phyloP scores from a whole-genome alignment of 2,329 filamentous ascomycete species.

The Monosporascus ibericus region DNA sequence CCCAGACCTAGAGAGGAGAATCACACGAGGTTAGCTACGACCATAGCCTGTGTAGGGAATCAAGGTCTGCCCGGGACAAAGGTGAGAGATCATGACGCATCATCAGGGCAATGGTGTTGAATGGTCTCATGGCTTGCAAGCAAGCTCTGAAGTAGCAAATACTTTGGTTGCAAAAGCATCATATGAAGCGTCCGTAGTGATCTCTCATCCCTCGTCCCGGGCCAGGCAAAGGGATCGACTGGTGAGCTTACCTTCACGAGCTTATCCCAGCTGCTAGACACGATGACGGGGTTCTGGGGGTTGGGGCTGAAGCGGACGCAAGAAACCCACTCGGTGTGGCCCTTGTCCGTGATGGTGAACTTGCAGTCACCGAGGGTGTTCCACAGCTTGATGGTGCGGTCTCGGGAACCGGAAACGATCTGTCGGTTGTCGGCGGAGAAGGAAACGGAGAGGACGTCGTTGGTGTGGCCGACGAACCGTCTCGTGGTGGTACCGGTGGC shows the following conservation, averaged over 20 bases:
- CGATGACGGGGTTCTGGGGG: conserved; percentile 99
- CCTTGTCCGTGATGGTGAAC: conserved; percentile 99
- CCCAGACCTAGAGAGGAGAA: conserved; percentile 74
- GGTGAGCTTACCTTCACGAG: conserved; percentile 80
- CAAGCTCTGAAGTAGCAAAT: conserved; percentile 99
- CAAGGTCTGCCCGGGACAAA: background rate
- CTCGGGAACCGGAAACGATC: conserved; percentile 97
- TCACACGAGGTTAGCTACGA: background rate
- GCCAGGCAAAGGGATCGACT: background rate
- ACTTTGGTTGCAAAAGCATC: conserved; percentile 89
- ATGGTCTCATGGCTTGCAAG: conserved; percentile 90
- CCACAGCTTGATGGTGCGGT: conserved; percentile 99
- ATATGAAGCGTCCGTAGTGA: conserved; percentile 46
- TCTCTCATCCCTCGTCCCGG: conserved; percentile 1
- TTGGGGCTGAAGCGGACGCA: conserved; percentile 99
- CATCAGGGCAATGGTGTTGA: conserved; percentile 85
- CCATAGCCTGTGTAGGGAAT: background rate
- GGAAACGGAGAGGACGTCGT: conserved; percentile 98
- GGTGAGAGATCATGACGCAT: conserved; percentile 13
- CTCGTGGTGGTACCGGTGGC: conserved; percentile 94
- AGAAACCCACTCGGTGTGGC: conserved; percentile 99
- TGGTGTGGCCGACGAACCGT: conserved; percentile 98
- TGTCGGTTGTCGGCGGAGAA: conserved; percentile 99
- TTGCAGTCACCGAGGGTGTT: conserved; percentile 99
- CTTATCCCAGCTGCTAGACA: conserved; percentile 98